Base-by-base conservation (phyloP, 768 basidiomycete species). In the Leccinum broughii region DNA sequence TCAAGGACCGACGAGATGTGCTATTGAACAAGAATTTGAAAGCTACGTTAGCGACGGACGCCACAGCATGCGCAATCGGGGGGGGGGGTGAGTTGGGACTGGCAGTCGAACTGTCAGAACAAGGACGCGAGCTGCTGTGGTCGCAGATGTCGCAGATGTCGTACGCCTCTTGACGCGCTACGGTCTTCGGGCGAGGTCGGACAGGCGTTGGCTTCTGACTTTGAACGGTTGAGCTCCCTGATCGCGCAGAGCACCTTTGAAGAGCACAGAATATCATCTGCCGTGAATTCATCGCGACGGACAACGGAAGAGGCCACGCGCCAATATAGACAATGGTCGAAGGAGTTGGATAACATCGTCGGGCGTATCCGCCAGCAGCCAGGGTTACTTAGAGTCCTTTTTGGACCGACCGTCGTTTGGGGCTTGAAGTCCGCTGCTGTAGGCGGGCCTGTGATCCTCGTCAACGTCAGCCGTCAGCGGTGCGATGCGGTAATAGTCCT, bases 401-500 rank as follows among this genome's bases (percentile, higher is more conserved):
- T 63, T 78, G 35, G 58, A 55, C n/a, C 70, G 71, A 1, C 50
- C 51, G 14, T 63, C 67, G 28, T 64, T 66, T 35, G 62, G 63
- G 22, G 41, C 57, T 54, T 73, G 15, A 62, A 61, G 20, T 54
- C 13, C 1, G 66, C 68, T 24, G 70, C 74, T 3, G 52, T 58
- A 1, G 66, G 61, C 2, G 77, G 76, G 3, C 76, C 76, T 6
- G 68, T 77, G n/a, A 72, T 78, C 24, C 58, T 81, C 14, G 65
- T 80, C 51, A 80, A 79, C 41, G 60, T 71, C 24, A 63, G 68
- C 58, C 26, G 32, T 10, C 58, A 28, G 35, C 67, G 76, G n/a
- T 80, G 77, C 39, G 77, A 81, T 58, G 78, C 77, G 0, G 28
- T 81, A 28, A 73, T 78, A 13, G 65, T 78, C 24, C 46, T 66